Conservation (phyloP, 2,329 filamentous ascomycete genomes). For the Fusarium agapanthi region DNA sequence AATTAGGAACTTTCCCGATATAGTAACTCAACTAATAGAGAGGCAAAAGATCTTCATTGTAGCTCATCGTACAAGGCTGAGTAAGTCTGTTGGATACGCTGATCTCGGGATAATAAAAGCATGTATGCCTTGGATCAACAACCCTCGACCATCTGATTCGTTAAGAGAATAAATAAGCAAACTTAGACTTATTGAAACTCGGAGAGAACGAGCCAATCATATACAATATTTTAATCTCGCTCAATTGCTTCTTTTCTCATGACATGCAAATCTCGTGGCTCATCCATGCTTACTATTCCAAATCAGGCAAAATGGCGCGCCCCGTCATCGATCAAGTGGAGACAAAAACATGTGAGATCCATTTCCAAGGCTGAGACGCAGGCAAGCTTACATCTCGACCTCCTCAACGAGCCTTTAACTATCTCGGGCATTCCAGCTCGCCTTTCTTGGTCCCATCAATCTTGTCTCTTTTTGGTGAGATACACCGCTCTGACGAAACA, state of each 20-base stretch:
- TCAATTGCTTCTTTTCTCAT: not conserved
- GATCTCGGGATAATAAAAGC: conserved; percentile 4
- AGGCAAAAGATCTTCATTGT: not conserved
- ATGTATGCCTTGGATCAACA: conserved; percentile 7
- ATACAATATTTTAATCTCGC: not conserved
- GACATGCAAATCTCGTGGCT: not conserved
- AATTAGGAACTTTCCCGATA: no score
- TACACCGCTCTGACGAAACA: conserved; percentile 40
- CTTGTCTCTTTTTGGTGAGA: conserved; percentile 34
- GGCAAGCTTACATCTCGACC: not conserved
- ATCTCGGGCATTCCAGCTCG: not conserved
- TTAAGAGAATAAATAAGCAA: not conserved
- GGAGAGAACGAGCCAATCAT: not conserved
- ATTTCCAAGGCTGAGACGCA: not conserved
- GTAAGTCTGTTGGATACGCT: not conserved
- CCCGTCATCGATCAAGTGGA: conserved; percentile 4
- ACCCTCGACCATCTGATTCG: not conserved
- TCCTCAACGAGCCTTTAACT: conserved; percentile 12
- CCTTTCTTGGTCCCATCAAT: not conserved
- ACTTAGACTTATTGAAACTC: not conserved
- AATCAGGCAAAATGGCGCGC: conserved; percentile 22
- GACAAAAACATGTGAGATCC: not conserved
- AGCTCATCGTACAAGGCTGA: conserved; percentile 19
- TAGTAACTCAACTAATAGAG: not conserved
- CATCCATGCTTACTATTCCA: conserved; percentile 11